Evolutionary conservation across 805 yeast species (phyloP), one percentile per base, ranked within the genome.

Genomic region (Hermanozyma aechmeae): DNA sequence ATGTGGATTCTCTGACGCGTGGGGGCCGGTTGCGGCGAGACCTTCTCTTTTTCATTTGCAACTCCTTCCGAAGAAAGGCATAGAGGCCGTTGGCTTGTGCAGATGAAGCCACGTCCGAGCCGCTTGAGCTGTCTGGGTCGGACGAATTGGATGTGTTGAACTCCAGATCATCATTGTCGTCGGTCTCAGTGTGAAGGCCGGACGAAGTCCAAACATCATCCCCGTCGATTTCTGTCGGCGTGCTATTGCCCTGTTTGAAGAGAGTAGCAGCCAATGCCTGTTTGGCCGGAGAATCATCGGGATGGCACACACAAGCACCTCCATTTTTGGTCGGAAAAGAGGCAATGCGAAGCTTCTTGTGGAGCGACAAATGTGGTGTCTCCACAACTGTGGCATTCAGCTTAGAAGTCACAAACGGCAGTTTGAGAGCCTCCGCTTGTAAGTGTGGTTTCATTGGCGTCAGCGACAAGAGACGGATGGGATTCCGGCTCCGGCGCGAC

Each of bases 341-440:
- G 31, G 51, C 57, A 28, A 63, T 63, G 15, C 69, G 49, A 15
- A 63, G 48, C 32, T 63, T 63, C 33, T 63, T 63, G 41, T 53
- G 62, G 36, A 56, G 65, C 9, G 65, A 53, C 5, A 51, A 44
- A 33, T 52, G 58, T 15, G 53, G 40, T 2, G 60, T 48, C 43
- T 44, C 60, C 27, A 47, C 46, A 10, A 56, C 62, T 9, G 65
- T 63, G 15, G 69, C 56, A 2, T 52, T 35, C 8, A 66, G 58
- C 33, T 61, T 61, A 13, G 33, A 22, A 12, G 33, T 36, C 6
- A 35, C 25, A 20, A 40, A 32, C 23, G 30, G 31, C 24, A 31
- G 23, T 10, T 30, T 23, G 16, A 29, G 24, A 8, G 34, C 27
- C 18, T 36, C n/a, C n/a, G n/a, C n/a, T n/a, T n/a, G n/a, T n/a